A percentile compares a stretch with the other conserved stretches of the same genome.
Conservation (phyloP, 768 basidiomycete species). For the Calocera viscosa region DNA sequence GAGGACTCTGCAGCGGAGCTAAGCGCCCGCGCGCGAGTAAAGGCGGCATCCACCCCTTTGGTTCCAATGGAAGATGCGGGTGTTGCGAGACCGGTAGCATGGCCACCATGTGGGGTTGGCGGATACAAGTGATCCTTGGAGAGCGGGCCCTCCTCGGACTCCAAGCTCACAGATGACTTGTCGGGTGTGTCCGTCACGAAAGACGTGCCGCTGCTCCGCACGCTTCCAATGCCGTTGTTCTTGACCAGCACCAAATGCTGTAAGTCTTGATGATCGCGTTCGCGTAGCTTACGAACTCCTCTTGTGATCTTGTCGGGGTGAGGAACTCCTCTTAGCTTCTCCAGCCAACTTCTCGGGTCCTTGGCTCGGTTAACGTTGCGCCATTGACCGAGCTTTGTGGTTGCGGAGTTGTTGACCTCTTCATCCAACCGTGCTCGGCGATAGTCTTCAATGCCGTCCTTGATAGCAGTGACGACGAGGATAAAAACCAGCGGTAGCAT, state of each 20-base stretch:
- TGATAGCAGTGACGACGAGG: conserved; percentile 76
- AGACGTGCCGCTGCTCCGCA: neutral
- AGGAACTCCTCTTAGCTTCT: conserved; percentile 52
- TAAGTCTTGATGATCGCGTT: conserved; percentile 45
- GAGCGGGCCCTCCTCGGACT: neutral
- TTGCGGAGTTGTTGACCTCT: conserved; percentile 87
- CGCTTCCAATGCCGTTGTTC: neutral
- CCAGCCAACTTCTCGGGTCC: conserved; percentile 63
- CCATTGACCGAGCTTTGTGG: conserved; percentile 82
- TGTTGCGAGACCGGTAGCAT: conserved; percentile 10
- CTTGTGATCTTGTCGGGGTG: conserved; percentile 69
- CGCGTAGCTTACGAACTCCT: conserved; percentile 74
- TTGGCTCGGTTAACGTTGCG: conserved; percentile 75
- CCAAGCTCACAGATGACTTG: neutral
- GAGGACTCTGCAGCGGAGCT: conserved; percentile 17
- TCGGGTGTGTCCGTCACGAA: neutral
- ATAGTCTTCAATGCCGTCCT: conserved; percentile 93
- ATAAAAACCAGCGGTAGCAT: conserved; percentile 83
- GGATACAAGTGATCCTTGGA: neutral
- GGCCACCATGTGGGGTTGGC: neutral
- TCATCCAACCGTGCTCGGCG: conserved; percentile 80
- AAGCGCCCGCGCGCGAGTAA: conserved; percentile 8
- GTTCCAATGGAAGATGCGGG: conserved; percentile 11
- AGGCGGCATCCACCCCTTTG: conserved; percentile 6
- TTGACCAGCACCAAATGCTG: neutral